These are phyloP conservation scores for Stropharia rugosoannulata DNA, from an alignment of 768 basidiomycete species.

Conservation along the genomic window DNA sequence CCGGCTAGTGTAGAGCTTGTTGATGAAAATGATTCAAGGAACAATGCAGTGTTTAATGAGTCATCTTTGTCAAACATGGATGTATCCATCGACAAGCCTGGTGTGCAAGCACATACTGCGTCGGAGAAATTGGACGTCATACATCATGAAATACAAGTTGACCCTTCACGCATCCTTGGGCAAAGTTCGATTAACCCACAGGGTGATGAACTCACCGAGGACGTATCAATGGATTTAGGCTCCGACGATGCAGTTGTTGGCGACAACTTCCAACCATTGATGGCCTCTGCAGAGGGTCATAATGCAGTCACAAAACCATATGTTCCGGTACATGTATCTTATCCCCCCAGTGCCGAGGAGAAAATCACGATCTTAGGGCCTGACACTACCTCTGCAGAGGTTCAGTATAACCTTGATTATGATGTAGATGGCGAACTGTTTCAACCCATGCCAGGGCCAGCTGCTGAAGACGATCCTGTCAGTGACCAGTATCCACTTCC, in stretches of 20 bases:
- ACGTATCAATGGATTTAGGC: constrained; percentile 8
- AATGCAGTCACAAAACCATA: neutral
- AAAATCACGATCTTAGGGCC: constrained; percentile 32
- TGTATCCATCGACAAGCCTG: neutral
- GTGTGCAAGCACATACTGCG: neutral
- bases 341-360: constrained; percentile 18
- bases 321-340: constrained; percentile 17
- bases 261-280: neutral
- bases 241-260: neutral
- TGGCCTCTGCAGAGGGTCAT: neutral
- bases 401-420: constrained; percentile 15
- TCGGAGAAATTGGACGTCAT: neutral
- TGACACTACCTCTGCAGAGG: constrained; percentile 9
- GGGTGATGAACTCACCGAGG: neutral
- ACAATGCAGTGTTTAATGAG: neutral
- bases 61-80: neutral
- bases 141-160: neutral
- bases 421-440: constrained; percentile 12
- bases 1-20: no score
- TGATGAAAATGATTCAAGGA: no score
- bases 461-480: constrained; percentile 32
- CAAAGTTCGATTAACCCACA: neutral
- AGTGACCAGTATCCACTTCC: constrained; percentile 54
- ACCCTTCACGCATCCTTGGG: neutral
- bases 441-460: constrained; percentile 9